Conservation (phyloP, 2,329 filamentous ascomycete genomes). For the Grosmannia serpens region DNA sequence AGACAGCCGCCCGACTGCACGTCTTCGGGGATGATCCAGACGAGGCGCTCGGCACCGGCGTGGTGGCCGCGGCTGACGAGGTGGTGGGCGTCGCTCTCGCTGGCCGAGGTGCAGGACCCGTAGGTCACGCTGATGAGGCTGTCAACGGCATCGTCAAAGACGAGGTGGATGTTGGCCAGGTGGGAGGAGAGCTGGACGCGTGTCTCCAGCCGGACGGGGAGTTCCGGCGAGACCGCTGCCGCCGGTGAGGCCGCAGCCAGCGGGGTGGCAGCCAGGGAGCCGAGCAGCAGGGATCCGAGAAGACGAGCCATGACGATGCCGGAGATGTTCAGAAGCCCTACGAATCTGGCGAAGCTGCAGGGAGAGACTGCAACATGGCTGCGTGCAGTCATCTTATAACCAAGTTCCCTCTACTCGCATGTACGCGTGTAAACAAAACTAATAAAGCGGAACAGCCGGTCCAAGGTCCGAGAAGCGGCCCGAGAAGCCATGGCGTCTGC, state of each 20-base stretch:
- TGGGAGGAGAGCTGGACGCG: constrained; percentile 4
- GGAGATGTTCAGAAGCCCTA: neutral
- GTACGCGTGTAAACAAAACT: neutral
- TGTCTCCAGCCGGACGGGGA: constrained; percentile 9
- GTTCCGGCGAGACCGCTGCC: neutral
- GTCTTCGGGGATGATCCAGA: constrained; percentile 10
- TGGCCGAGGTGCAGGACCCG: constrained; percentile 3
- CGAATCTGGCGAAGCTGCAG: neutral
- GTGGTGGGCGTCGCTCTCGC: constrained; percentile 5
- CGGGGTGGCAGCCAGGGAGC: neutral
- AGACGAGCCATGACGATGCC: neutral
- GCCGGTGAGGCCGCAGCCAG: neutral
- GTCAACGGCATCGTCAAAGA: constrained; percentile 3
- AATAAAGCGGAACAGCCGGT: neutral
- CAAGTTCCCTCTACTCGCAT: neutral
- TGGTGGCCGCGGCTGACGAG: constrained; percentile 4
- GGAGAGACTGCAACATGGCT: too few relatives aligned
- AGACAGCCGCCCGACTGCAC: constrained; percentile 8
- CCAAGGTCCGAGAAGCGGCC: neutral
- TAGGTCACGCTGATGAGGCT: constrained; percentile 7
- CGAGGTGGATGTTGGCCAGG: constrained; percentile 11
- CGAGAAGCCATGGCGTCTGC: neutral
- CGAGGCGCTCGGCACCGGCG: constrained; percentile 7
- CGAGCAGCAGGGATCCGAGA: neutral
- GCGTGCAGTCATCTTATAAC: neutral